Evolutionary conservation across 75 land plant genomes (phyloP).

Genomic region (Sequoia sempervirens): DNA sequence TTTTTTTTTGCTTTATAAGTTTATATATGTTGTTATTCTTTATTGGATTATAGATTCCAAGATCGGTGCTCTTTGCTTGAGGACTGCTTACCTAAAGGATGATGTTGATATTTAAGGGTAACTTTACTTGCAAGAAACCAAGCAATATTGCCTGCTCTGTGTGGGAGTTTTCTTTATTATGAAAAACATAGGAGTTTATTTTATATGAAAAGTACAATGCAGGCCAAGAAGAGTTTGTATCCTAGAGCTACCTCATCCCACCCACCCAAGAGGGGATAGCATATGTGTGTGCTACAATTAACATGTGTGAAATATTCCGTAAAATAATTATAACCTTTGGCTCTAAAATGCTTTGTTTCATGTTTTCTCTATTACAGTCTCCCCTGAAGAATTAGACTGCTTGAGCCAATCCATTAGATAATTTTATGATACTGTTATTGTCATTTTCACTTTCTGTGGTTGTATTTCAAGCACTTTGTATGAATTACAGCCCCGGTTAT

Average conservation of each 20-base stretch:
- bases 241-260: background rate
- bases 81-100: no score
- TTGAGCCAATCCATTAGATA: background rate
- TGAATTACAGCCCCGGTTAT: background rate
- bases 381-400: background rate
- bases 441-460: background rate
- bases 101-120: background rate
- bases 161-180: no score
- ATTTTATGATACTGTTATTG: background rate
- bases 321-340: background rate
- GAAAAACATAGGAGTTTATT: background rate
- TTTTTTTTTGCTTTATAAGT: background rate
- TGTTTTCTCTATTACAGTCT: background rate
- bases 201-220: background rate
- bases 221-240: background rate
- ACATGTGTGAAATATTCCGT: background rate
- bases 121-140: background rate
- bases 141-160: background rate
- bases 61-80: background rate
- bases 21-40: background rate
- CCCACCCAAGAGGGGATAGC: background rate
- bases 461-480: background rate
- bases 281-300: background rate
- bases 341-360: background rate
- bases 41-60: background rate